Evolutionary conservation across 495 filamentous ascomycete genomes (phyloP).

Genomic region (Neurospora sp.): DNA sequence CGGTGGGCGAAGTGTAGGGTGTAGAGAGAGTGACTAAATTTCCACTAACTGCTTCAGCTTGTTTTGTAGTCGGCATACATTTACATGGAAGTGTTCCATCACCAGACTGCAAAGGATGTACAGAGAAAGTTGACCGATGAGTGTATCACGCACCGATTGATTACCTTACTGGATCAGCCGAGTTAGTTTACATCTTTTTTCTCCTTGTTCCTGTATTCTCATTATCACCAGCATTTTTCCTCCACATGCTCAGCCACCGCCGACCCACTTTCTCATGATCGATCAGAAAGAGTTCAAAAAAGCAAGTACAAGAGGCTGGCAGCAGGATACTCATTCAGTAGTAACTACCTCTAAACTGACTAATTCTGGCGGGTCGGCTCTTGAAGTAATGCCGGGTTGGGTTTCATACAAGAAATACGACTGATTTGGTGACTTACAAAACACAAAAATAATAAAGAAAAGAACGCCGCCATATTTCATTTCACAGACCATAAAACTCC

Average conservation of each 20-base stretch:
- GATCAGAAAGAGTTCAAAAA: not conserved
- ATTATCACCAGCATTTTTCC: not conserved
- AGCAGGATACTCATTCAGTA: not conserved
- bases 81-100: not conserved
- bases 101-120: not conserved
- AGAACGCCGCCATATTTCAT: constrained; percentile 11
- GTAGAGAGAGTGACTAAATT: not conserved
- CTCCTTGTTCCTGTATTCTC: not conserved
- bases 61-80: not conserved
- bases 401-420: not conserved
- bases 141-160: not conserved
- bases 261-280: not conserved
- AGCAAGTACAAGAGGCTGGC: not conserved
- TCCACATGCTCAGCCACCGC: not conserved
- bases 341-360: not conserved
- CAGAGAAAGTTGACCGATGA: not conserved
- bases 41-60: not conserved
- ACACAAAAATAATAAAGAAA: not conserved
- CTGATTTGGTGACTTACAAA: not conserved
- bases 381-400: not conserved
- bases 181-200: not conserved
- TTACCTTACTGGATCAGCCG: not conserved
- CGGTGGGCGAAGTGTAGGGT: not conserved
- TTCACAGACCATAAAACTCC: constrained; percentile 41
- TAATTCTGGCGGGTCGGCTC: not conserved